Evolutionary conservation across 345 rosid genomes (phyloP).

Genomic region (Ceriops zippeliana): DNA sequence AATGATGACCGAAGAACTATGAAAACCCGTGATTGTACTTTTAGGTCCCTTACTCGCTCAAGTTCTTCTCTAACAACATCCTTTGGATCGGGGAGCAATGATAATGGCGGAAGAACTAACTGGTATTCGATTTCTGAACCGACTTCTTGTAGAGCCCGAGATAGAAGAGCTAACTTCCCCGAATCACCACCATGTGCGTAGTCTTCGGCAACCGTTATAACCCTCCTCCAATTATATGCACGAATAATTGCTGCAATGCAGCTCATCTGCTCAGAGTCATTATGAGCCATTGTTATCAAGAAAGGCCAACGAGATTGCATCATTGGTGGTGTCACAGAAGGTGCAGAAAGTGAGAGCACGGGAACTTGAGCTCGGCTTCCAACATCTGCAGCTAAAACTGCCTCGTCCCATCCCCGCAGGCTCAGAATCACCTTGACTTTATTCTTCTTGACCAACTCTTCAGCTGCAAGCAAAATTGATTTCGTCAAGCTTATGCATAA

Average conservation of each 20-base stretch:
- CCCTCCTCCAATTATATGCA: conserved; percentile 37
- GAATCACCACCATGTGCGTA: conserved; percentile 27
- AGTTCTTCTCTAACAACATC: conserved; percentile 27
- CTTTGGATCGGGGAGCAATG: conserved; percentile 24
- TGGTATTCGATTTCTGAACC: conserved; percentile 38
- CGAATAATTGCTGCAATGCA: conserved; percentile 38
- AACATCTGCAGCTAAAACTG: conserved; percentile 38
- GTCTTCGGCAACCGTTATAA: conserved; percentile 39
- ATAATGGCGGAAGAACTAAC: conserved; percentile 37
- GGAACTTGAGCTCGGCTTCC: conserved; percentile 37
- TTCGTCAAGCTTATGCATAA: not conserved
- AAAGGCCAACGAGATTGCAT: conserved; percentile 35
- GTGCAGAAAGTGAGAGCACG: conserved; percentile 38
- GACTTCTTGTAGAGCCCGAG: conserved; percentile 25
- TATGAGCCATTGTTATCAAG: conserved; percentile 33
- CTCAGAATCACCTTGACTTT: conserved; percentile 41
- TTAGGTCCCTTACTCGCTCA: conserved; percentile 6
- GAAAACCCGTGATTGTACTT: conserved; percentile 36
- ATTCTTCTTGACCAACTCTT: conserved; percentile 34
- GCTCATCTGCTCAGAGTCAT: conserved; percentile 28
- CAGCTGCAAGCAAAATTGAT: conserved; percentile 26
- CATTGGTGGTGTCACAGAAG: conserved; percentile 23
- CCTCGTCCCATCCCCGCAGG: conserved; percentile 46
- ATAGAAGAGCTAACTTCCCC: conserved; percentile 28
- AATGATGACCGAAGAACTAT: conserved; percentile 43